phyloP scores from a whole-genome alignment of 306 rosid genomes.

The Ormosia emarginata region DNA sequence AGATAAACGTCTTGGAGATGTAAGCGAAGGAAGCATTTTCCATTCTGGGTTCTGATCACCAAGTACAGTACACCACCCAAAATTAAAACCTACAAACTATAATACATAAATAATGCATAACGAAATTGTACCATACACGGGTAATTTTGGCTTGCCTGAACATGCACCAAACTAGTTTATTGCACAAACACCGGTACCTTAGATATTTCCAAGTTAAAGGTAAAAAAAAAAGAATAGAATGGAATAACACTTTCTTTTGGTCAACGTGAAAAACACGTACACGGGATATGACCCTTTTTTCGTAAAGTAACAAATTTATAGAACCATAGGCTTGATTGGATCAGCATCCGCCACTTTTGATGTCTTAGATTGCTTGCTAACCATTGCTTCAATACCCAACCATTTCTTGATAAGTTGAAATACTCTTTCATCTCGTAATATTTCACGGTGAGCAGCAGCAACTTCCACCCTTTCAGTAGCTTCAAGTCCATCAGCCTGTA shows the following conservation, averaged over 20 bases:
- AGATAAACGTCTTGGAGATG: background rate
- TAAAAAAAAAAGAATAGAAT: background rate
- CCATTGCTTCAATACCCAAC: slow-evolving; percentile 59
- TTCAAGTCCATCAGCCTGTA: slow-evolving; percentile 80
- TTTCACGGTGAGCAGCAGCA: slow-evolving; percentile 57
- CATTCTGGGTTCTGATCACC: background rate
- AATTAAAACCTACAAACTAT: background rate
- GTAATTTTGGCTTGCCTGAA: slow-evolving; percentile 3
- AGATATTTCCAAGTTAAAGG: background rate
- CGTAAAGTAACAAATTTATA: background rate
- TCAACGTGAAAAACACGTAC: background rate
- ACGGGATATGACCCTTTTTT: background rate
- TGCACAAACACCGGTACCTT: slow-evolving; percentile 3
- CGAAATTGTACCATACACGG: background rate
- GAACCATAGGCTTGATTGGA: slow-evolving; percentile 28
- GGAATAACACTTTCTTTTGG: background rate
- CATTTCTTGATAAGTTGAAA: slow-evolving; percentile 57
- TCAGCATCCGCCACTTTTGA: slow-evolving; percentile 60
- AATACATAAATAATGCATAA: background rate
- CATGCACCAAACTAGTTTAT: background rate
- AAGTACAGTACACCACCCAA: slow-evolving; percentile 4
- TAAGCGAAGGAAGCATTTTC: background rate
- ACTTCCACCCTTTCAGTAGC: slow-evolving; percentile 77
- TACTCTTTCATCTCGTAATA: slow-evolving; percentile 50
- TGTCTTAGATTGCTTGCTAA: slow-evolving; percentile 41